Base-by-base conservation (phyloP, 495 filamentous ascomycete genomes). In the Talaromyces wortmannii region DNA sequence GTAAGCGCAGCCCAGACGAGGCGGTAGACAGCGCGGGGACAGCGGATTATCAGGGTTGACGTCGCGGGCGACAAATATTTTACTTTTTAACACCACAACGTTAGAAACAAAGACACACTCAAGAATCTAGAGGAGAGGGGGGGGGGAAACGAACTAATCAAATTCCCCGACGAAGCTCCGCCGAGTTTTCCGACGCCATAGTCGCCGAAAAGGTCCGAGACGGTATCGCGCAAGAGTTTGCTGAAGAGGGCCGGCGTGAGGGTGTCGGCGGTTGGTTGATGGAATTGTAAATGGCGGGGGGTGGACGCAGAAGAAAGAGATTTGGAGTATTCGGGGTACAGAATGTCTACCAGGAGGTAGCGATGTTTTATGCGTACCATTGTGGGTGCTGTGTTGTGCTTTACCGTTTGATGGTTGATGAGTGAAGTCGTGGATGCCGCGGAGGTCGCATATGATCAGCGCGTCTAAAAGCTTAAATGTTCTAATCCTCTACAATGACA, bases 281-380 rank as follows among this genome's bases (percentile, higher is more conserved):
- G 86, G 75, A 92, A 86, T 50, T 81, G 76, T 15, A 95, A 66
- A 50, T 85, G 67, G 45, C 64, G 63, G 30, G 54, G 45, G 55
- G 40, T 52, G 1, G 52, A 31, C 23, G 49, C 5, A 10, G 56
- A 33, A 6, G 52, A 15, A 23, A 23, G 4, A n/a, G 10, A 16
- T 42, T 53, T 57, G 29, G 67, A 67, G 31, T 73, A 66, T 12
- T 84, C 79, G 12, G 92, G 89, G 68, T 97, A 97, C 55, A 97
- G 81, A 62, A 97, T 91, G 67, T 91, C 85, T 51, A 97, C 79
- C 31, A 97, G 82, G 42, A 98, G 84, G 66, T 98, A 98, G 56
- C 94, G 88, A 68, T 94, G 83, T 75, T 98, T 98, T 59, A 96
- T 75, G 63, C 94, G 90, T 57, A 97, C 94, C 94, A 98, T 98